Conservation (phyloP, 257 asterid genomes). For the Przewalskia tangutica region DNA sequence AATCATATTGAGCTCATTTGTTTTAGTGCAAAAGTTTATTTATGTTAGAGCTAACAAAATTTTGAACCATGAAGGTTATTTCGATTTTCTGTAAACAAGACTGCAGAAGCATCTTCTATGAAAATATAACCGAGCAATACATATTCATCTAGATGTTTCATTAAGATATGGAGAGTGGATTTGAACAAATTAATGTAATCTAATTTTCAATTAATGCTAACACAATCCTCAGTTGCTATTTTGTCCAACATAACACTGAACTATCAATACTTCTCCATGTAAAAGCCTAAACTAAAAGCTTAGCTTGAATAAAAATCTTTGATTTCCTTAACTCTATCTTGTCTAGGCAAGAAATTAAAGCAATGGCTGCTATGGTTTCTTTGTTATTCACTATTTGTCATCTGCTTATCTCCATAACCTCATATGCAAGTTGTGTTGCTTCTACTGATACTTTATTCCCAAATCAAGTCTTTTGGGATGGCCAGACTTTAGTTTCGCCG, state of each 20-base stretch:
- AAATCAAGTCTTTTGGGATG: conserved; percentile 10
- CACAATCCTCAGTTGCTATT: neutral
- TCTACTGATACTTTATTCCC: conserved; percentile 16
- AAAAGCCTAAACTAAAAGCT: neutral
- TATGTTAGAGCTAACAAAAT: neutral
- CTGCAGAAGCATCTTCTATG: neutral
- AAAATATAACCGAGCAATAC: neutral
- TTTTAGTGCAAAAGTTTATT: too few species aligned
- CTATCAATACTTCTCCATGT: too few species aligned
- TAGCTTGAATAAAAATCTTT: neutral
- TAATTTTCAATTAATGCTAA: neutral
- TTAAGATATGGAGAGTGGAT: neutral
- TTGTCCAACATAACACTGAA: neutral
- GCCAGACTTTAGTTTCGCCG: conserved; percentile 14
- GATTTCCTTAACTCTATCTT: neutral
- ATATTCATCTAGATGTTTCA: neutral
- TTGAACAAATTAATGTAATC: neutral
- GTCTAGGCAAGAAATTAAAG: neutral
- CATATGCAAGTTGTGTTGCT: neutral
- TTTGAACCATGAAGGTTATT: neutral
- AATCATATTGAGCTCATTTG: neutral
- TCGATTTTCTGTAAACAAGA: neutral
- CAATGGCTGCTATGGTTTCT: neutral
- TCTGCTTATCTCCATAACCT: neutral
- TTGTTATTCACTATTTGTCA: neutral